Percentiles rank a stretch among this genome's conserved stretches.
These are phyloP conservation scores for Lepiota subincarnata DNA, from an alignment of 768 basidiomycete genomes.

Conservation along the genomic window DNA sequence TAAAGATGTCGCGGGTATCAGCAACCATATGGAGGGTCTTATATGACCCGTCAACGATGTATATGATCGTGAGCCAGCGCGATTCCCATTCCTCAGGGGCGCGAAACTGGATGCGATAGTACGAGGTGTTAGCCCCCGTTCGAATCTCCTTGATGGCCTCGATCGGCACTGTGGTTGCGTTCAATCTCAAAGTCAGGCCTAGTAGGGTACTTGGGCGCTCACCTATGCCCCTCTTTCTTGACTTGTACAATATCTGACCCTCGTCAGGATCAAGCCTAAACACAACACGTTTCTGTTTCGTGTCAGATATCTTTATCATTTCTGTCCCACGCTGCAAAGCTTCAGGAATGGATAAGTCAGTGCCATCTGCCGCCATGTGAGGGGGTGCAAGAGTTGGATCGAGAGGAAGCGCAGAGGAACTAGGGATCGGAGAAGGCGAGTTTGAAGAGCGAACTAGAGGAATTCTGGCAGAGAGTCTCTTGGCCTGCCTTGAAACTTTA, in stretches of 20 bases:
- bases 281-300: constrained; percentile 61
- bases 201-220: constrained; percentile 17
- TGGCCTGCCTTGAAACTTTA: neutral
- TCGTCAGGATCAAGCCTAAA: constrained; percentile 75
- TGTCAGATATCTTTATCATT: constrained; percentile 80
- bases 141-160: constrained; percentile 87
- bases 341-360: constrained; percentile 35
- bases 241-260: constrained; percentile 70
- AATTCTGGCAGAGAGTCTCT: constrained; percentile 4
- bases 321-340: constrained; percentile 53
- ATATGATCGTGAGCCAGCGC: constrained; percentile 85
- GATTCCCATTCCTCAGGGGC: constrained; percentile 57
- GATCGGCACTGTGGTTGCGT: constrained; percentile 60
- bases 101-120: constrained; percentile 69
- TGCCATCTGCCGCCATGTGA: neutral
- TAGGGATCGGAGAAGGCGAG: neutral
- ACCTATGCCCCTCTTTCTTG: constrained; percentile 58
- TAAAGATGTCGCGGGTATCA: constrained; percentile 42
- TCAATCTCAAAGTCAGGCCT: neutral
- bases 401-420: neutral
- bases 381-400: neutral
- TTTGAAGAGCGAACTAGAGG: neutral
- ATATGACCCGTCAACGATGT: constrained; percentile 70
- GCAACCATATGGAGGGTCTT: constrained; percentile 87
- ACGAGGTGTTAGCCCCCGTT: constrained; percentile 61